Evolutionary conservation across 345 rosid genomes (phyloP).

Genomic region (Schrenkiella parvula): DNA sequence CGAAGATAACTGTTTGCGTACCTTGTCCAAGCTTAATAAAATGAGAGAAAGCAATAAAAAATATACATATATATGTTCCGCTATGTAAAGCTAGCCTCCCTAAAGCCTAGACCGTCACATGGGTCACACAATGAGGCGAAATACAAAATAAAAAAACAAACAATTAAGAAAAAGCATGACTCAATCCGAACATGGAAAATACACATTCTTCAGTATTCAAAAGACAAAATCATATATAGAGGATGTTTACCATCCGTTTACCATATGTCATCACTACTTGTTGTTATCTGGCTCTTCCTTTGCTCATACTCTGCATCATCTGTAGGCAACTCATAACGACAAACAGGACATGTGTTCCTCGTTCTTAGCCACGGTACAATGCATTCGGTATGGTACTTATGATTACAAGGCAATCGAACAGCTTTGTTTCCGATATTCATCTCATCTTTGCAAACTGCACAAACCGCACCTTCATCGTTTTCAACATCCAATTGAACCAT

Average conservation of each 20-base stretch:
- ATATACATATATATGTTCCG: background rate
- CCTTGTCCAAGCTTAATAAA: no score
- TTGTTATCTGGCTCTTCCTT: constrained; percentile 40
- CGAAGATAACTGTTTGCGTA: no score
- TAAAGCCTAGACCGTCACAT: background rate
- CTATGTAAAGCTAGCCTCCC: constrained; percentile 13
- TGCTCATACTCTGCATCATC: constrained; percentile 72
- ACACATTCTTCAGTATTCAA: background rate
- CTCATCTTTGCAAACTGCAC: constrained; percentile 95
- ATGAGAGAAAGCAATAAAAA: background rate
- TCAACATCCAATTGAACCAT: constrained; percentile 36
- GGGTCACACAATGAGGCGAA: constrained; percentile 3
- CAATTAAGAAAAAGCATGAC: background rate
- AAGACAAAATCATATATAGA: constrained; percentile 1
- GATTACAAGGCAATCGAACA: constrained; percentile 73
- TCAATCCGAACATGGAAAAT: constrained; percentile 9
- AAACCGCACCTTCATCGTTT: constrained; percentile 35
- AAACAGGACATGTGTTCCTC: constrained; percentile 92
- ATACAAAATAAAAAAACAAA: background rate
- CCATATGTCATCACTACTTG: background rate
- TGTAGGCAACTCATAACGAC: constrained; percentile 83
- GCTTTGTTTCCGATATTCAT: constrained; percentile 53
- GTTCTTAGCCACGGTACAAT: constrained; percentile 78
- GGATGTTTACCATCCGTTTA: background rate
- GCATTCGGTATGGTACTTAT: constrained; percentile 80